These are phyloP conservation scores for Kodamaea restingae DNA, from an alignment of 805 yeast species.

Conservation along the genomic window DNA sequence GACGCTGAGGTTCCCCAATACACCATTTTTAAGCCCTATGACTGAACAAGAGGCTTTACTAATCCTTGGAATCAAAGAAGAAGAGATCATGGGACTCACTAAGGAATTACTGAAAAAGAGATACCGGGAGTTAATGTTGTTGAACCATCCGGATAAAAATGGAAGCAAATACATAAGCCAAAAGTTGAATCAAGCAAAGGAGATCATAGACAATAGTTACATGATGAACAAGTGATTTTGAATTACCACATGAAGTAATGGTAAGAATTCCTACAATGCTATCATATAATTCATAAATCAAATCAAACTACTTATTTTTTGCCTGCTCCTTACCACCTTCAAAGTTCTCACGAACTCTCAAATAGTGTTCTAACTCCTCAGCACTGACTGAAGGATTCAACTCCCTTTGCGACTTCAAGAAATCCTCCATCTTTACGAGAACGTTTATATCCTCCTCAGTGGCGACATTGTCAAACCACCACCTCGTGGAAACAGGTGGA, in stretches of 20 bases:
- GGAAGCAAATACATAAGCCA: conserved; percentile 41
- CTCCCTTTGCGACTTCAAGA: conserved; percentile 66
- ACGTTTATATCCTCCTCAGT: conserved; percentile 64
- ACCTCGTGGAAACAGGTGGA: conserved; percentile 57
- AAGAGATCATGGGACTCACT: conserved; percentile 28
- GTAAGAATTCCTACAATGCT: too few species aligned
- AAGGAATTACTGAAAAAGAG: conserved; percentile 26
- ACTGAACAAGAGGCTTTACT: conserved; percentile 42
- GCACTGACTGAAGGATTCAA: conserved; percentile 82
- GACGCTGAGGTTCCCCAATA: conserved; percentile 16
- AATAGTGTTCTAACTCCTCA: conserved; percentile 81
- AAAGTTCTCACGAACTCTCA: conserved; percentile 72
- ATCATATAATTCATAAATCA: too few species aligned
- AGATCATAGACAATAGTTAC: conserved; percentile 37
- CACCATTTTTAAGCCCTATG: conserved; percentile 35
- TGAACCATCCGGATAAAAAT: conserved; percentile 41
- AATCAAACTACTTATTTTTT: conserved; percentile 2
- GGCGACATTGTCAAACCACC: conserved; percentile 89
- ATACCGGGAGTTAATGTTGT: conserved; percentile 36
- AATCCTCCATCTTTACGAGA: conserved; percentile 66
- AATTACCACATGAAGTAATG: too few species aligned
- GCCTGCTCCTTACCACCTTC: conserved; percentile 59
- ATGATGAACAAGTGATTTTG: conserved; percentile 19
- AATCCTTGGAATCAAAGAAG: conserved; percentile 39
- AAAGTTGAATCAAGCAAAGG: conserved; percentile 43